Percentiles rank a stretch among this genome's conserved stretches.
Evolutionary conservation across 805 yeast species (phyloP).

Genomic region (Barnettozyma populi): DNA sequence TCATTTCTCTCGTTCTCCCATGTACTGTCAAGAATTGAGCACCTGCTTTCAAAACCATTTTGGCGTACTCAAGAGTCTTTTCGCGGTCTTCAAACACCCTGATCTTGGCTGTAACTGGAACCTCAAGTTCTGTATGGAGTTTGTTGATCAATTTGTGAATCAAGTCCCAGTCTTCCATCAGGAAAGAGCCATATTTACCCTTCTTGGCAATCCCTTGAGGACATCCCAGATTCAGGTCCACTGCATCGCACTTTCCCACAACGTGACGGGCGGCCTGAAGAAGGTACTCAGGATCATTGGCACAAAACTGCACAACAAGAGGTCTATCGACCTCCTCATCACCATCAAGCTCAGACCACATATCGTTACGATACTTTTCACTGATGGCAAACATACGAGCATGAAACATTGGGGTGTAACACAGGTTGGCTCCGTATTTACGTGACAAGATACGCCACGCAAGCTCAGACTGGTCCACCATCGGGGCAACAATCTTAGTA

Average conservation of each 20-base stretch:
- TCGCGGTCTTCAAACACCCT: constrained; percentile 82
- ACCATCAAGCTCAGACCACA: constrained; percentile 75
- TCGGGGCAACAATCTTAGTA: constrained; percentile 87
- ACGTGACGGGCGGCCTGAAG: constrained; percentile 77
- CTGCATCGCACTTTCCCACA: constrained; percentile 86
- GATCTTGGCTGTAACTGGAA: constrained; percentile 95
- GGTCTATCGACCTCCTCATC: constrained; percentile 69
- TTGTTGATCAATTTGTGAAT: constrained; percentile 65
- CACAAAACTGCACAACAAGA: constrained; percentile 90
- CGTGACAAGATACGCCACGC: constrained; percentile 92
- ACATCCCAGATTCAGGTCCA: constrained; percentile 92
- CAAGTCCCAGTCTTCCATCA: constrained; percentile 96
- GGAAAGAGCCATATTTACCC: constrained; percentile 92
- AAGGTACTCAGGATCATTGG: constrained; percentile 85
- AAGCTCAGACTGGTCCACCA: constrained; percentile 96
- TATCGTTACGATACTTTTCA: constrained; percentile 70
- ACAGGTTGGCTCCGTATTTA: constrained; percentile 84
- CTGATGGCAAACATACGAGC: constrained; percentile 85
- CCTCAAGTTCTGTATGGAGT: constrained; percentile 65
- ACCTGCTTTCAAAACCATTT: constrained; percentile 84
- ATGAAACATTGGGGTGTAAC: constrained; percentile 97
- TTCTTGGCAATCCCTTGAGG: constrained; percentile 96
- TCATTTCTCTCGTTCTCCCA: constrained; percentile 95
- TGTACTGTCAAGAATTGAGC: constrained; percentile 94
- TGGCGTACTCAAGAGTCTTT: constrained; percentile 81